Percentiles rank a stretch among this genome's conserved stretches.
Conservation (phyloP, 257 asterid genomes). For the Rubia yunnanensis region DNA sequence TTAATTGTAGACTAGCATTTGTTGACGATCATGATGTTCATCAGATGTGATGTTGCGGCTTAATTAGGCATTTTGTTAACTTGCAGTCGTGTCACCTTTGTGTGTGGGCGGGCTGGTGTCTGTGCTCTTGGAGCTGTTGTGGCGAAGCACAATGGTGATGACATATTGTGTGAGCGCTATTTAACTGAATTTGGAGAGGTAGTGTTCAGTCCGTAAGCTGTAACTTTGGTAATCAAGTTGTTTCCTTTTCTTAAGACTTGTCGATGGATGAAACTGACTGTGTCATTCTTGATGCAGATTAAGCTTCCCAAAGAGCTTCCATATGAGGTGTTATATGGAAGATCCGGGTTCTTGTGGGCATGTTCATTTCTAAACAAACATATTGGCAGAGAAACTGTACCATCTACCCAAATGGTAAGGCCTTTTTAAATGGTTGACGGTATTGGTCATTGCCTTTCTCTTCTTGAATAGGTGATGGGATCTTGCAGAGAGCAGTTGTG, state of each 20-base stretch:
- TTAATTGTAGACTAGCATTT: background rate
- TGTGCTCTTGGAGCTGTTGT: conserved; percentile 80
- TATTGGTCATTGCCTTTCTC: conserved; percentile 12
- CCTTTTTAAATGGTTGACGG: background rate
- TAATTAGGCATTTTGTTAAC: background rate
- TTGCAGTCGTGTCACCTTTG: conserved; percentile 61
- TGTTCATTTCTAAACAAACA: conserved; percentile 58
- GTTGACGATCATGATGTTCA: background rate
- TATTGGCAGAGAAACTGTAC: conserved; percentile 42
- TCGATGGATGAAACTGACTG: background rate
- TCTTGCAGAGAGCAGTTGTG: conserved; percentile 44
- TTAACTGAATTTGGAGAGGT: conserved; percentile 51
- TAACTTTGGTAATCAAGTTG: background rate
- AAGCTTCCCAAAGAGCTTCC: conserved; percentile 56
- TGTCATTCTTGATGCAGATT: conserved; percentile 26
- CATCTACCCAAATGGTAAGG: conserved; percentile 48
- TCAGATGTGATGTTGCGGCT: background rate
- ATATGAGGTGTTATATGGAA: conserved; percentile 58
- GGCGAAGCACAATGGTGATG: conserved; percentile 47
- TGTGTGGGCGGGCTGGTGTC: conserved; percentile 68
- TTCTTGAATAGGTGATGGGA: background rate
- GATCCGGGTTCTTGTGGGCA: conserved; percentile 82
- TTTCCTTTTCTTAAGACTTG: background rate
- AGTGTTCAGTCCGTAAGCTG: background rate
- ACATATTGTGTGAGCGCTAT: conserved; percentile 38